These are phyloP conservation scores for Pelargonium myrrhifolium DNA, from an alignment of 441 rosid species.

Conservation along the genomic window DNA sequence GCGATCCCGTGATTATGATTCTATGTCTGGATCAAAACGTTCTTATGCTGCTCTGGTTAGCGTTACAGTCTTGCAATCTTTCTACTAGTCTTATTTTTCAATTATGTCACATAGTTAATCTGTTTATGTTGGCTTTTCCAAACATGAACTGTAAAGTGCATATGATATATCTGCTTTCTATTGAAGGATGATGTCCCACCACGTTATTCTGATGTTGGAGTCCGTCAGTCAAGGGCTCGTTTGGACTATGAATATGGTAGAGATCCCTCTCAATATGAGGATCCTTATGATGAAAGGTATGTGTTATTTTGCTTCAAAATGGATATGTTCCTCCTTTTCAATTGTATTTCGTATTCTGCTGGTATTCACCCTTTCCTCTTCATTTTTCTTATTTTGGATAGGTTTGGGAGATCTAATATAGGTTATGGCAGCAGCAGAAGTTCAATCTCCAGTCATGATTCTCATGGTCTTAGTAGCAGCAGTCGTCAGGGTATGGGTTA, in stretches of 20 bases:
- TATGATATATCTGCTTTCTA: constrained; percentile 11
- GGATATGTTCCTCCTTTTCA: neutral
- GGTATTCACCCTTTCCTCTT: neutral
- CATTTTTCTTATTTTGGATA: constrained; percentile 27
- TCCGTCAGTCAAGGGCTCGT: constrained; percentile 83
- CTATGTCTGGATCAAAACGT: constrained; percentile 82
- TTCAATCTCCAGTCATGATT: too few species aligned
- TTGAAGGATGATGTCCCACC: constrained; percentile 77
- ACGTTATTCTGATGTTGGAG: constrained; percentile 59
- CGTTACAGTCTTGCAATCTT: neutral
- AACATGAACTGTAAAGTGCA: neutral
- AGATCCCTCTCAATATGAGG: constrained; percentile 60
- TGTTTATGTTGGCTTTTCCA: neutral
- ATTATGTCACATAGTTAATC: neutral
- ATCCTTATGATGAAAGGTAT: constrained; percentile 78
- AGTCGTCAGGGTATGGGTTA: too few species aligned
- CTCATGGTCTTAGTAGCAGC: too few species aligned
- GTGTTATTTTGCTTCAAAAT: constrained; percentile 18
- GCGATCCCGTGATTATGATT: constrained; percentile 72
- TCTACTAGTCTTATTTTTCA: neutral
- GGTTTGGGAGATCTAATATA: constrained; percentile 65
- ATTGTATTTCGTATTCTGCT: neutral
- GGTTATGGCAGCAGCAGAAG: constrained; percentile 22
- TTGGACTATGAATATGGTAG: constrained; percentile 69
- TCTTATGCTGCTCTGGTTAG: constrained; percentile 75